Conservation (phyloP, 2,329 filamentous ascomycete species). For the Xylaria sp. region DNA sequence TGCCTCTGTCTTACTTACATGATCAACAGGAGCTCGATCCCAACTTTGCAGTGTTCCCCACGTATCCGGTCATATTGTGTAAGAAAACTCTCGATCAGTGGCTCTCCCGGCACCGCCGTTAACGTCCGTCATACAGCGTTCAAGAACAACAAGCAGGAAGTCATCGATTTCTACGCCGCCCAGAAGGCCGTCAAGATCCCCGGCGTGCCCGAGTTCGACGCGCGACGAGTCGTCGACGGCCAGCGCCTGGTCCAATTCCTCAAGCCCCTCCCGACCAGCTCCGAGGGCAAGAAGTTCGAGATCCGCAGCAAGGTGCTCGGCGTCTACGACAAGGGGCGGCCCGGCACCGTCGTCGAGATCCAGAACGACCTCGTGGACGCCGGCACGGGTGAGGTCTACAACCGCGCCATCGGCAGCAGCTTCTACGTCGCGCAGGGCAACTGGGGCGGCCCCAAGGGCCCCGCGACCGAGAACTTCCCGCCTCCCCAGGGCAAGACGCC, state of each 20-base stretch:
- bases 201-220: conserved; percentile 77
- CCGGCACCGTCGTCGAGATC: conserved; percentile 80
- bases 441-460: conserved; percentile 92
- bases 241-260: conserved; percentile 80
- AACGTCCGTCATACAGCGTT: conserved; percentile 58
- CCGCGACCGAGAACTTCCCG: conserved; percentile 77
- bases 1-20: conserved; percentile 12
- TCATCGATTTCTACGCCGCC: conserved; percentile 82
- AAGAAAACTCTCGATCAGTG: conserved; percentile 40
- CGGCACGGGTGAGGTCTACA: conserved; percentile 71
- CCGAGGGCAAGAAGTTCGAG: conserved; percentile 75
- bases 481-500: conserved; percentile 74
- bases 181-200: conserved; percentile 72
- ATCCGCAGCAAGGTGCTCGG: conserved; percentile 78
- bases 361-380: conserved; percentile 78
- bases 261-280: conserved; percentile 75
- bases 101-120: neutral
- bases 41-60: conserved; percentile 85
- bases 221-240: conserved; percentile 77
- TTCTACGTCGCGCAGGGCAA: conserved; percentile 81
- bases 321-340: conserved; percentile 88
- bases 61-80: conserved; percentile 83
- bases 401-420: conserved; percentile 68
- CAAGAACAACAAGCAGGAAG: conserved; percentile 76
- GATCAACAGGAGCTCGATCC: conserved; percentile 77